Percentiles rank a stretch among this genome's conserved stretches.
phyloP scores from a whole-genome alignment of 768 basidiomycete species.

The Suillus variegatus region DNA sequence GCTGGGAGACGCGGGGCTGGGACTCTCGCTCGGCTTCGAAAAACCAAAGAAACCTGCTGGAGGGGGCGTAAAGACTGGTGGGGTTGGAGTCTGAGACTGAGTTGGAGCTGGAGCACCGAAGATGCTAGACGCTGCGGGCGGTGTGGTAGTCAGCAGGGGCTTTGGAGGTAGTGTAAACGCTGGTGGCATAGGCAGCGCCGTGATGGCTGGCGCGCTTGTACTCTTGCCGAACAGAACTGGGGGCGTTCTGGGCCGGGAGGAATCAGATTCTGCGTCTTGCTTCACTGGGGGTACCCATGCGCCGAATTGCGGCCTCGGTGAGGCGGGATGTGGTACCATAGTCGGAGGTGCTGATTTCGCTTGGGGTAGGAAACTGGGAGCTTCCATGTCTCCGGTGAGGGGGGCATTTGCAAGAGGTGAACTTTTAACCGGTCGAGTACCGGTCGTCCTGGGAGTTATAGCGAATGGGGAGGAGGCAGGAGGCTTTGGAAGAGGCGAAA shows the following conservation, averaged over 20 bases:
- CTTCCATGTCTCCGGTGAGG: constrained; percentile 45
- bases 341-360: constrained; percentile 22
- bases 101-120: constrained; percentile 4
- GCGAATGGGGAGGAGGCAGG: constrained; percentile 41
- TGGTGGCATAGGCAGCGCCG: constrained; percentile 12
- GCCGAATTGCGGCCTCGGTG: constrained; percentile 42
- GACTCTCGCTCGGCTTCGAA: constrained; percentile 2
- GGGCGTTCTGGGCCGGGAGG: constrained; percentile 48
- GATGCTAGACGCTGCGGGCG: constrained; percentile 10
- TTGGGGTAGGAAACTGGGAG: constrained; percentile 14
- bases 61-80: background rate
- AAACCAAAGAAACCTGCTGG: constrained; percentile 1
- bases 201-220: constrained; percentile 17
- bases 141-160: constrained; percentile 10
- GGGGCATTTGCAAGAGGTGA: constrained; percentile 69
- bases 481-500: constrained; percentile 19
- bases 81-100: background rate
- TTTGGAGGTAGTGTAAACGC: constrained; percentile 9
- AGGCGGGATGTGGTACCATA: constrained; percentile 38
- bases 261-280: constrained; percentile 24
- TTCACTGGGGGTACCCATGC: constrained; percentile 27
- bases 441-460: constrained; percentile 53
- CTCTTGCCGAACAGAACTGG: constrained; percentile 40
- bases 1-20: constrained; percentile 11
- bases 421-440: constrained; percentile 66